Evolutionary conservation across 1,284 basidiomycete genomes (phyloP).

Genomic region (Fereydounia khargensis): DNA sequence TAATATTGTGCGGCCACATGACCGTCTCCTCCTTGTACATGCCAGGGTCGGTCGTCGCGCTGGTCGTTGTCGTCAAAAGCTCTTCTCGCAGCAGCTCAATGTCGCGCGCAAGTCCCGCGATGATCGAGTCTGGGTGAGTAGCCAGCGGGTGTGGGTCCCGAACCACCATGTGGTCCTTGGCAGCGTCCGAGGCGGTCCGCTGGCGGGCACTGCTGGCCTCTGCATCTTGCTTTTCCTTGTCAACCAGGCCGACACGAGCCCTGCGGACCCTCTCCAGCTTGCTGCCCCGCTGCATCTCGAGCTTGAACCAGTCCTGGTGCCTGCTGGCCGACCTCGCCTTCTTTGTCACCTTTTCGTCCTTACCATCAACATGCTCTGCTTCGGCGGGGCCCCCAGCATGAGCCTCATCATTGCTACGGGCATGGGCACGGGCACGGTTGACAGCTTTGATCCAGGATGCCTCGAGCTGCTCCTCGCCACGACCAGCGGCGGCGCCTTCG

Average conservation of each 20-base stretch:
- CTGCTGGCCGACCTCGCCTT: conserved; percentile 1
- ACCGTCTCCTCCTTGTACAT: conserved; percentile 36
- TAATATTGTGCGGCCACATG: conserved; percentile 83
- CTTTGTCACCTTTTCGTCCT: not conserved
- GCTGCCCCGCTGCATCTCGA: conserved; percentile 31
- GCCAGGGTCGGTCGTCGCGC: conserved; percentile 1
- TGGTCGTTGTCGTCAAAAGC: conserved; percentile 60
- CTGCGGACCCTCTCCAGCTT: conserved; percentile 4
- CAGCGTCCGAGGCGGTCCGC: conserved; percentile 5
- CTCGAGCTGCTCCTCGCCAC: conserved; percentile 14
- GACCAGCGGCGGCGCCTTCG: conserved; percentile 15
- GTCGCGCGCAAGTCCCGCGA: conserved; percentile 72
- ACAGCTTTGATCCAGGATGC: conserved; percentile 31
- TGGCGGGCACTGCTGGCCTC: conserved; percentile 1
- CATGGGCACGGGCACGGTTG: conserved; percentile 4
- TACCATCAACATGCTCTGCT: no score
- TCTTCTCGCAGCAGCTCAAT: conserved; percentile 76
- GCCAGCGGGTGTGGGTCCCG: conserved; percentile 65
- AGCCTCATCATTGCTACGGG: conserved; percentile 3
- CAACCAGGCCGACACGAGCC: conserved; percentile 6
- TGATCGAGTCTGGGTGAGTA: conserved; percentile 69
- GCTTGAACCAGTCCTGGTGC: conserved; percentile 11
- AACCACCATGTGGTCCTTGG: conserved; percentile 15
- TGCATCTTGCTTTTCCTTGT: conserved; percentile 16
- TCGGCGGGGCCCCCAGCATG: no score